Percentiles rank a stretch among this genome's conserved stretches.
Evolutionary conservation across 2,329 filamentous ascomycete species (phyloP).

Genomic region (Trichoderma afroharzianum): DNA sequence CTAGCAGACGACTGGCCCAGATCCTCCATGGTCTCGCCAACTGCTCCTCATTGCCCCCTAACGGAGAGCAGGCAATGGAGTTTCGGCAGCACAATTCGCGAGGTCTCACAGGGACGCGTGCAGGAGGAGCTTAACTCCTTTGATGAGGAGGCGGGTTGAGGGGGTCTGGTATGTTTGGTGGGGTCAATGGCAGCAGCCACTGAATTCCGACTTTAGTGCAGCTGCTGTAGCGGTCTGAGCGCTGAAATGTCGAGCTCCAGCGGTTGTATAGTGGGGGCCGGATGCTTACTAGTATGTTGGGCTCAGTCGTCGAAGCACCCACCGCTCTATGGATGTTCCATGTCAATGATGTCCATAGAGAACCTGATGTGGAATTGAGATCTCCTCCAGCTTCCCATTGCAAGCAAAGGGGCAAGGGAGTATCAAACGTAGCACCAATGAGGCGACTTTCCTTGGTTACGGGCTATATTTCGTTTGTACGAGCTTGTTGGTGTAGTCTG

Average conservation of each 20-base stretch:
- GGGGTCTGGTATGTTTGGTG: slow-evolving; percentile 6
- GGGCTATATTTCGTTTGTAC: not conserved
- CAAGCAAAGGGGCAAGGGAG: not conserved
- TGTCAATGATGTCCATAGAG: too few species aligned
- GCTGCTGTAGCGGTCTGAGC: not conserved
- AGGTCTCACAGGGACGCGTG: slow-evolving; percentile 12
- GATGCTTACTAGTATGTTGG: not conserved
- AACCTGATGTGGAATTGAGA: not conserved
- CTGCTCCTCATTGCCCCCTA: slow-evolving; percentile 31
- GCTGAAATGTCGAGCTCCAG: not conserved
- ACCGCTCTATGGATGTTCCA: too few species aligned
- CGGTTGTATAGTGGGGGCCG: not conserved
- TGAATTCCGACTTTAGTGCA: not conserved
- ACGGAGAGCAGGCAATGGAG: slow-evolving; percentile 17
- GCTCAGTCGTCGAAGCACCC: not conserved
- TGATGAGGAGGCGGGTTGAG: slow-evolving; percentile 4
- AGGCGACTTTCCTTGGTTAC: not conserved
- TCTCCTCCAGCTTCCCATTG: not conserved
- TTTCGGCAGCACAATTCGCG: slow-evolving; percentile 15
- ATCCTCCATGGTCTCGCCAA: slow-evolving; percentile 42
- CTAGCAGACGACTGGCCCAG: slow-evolving; percentile 32
- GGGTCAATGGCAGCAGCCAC: not conserved
- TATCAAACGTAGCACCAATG: not conserved
- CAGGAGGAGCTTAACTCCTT: slow-evolving; percentile 11
- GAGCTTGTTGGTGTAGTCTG: not conserved